Base-by-base conservation (phyloP, 2,329 filamentous ascomycete genomes). In the Penicillium decumbens region DNA sequence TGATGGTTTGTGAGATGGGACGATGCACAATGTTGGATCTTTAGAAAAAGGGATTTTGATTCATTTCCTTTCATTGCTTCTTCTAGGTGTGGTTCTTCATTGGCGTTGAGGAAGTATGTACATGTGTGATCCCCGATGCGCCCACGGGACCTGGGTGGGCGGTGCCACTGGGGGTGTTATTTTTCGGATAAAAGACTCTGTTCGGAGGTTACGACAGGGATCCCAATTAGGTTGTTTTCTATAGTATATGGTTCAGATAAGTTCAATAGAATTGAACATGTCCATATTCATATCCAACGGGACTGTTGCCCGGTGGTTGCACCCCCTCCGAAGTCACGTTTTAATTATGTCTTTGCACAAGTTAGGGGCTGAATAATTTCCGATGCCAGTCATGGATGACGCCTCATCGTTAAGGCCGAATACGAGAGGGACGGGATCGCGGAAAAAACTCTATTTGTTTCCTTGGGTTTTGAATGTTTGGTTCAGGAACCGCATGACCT, bases 1-100 rank as follows among this genome's bases (percentile, higher is more conserved):
- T 74, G 29, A 55, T 72, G 44, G 50, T 72, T 23, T 74, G 71
- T 43, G 70, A 73, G 56, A 51, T 55, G 3, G 70, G 70, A 1
- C 57, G 51, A 24, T 74, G 71, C 59, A 60, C 55, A 41, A 65
- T 47, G 5, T 58, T 72, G 35, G 65, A 73, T 59, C 41, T 73
- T 10, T 67, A 57, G 52, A 43, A 32, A 43, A 23, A 35, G 18
- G 29, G 33, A 24, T 25, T 24, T 7, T 40, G 28, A 29, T n/a
- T 25, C 23, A 20, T 20, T 40, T 27, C n/a, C 38, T 10, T 40
- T 5, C 12, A 4, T 40, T n/a, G 20, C 3, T 7, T 40, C 27
- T 25, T n/a, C 12, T 40, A 10, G 20, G 20, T 25, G 37, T 18
- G 3, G 6, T 3, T 40, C 41, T 41, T 24, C 23, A 30, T 37